These are phyloP conservation scores for Kodamaea nitidulidarum DNA, from an alignment of 805 yeast genomes.

Conservation along the genomic window DNA sequence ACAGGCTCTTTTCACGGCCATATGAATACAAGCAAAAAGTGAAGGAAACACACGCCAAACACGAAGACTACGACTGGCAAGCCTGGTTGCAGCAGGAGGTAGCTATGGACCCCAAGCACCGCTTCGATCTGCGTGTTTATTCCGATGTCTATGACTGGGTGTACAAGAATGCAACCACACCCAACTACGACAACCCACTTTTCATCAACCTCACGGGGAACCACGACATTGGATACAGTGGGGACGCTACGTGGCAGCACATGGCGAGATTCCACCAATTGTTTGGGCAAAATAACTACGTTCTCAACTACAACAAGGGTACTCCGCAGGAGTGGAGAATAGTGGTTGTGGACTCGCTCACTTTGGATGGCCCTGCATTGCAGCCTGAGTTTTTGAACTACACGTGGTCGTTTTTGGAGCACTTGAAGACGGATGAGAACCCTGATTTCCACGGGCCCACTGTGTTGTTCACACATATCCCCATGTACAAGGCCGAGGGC, in stretches of 20 bases:
- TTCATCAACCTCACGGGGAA: conserved; percentile 88
- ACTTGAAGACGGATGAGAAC: conserved; percentile 47
- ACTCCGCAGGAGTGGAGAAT: conserved; percentile 76
- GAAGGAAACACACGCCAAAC: conserved; percentile 44
- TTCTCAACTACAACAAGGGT: conserved; percentile 62
- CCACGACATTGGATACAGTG: conserved; percentile 93
- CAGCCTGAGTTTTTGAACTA: conserved; percentile 64
- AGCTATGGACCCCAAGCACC: conserved; percentile 28
- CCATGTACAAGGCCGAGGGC: conserved; percentile 78
- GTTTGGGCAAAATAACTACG: conserved; percentile 84
- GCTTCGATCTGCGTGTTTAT: conserved; percentile 40
- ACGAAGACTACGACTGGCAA: conserved; percentile 56
- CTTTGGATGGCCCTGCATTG: conserved; percentile 86
- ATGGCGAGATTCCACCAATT: conserved; percentile 68
- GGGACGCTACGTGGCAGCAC: conserved; percentile 91
- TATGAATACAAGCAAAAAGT: conserved; percentile 46
- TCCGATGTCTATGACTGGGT: conserved; percentile 68
- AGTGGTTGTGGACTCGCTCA: conserved; percentile 79
- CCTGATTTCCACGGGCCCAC: conserved; percentile 68
- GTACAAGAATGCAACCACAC: conserved; percentile 21
- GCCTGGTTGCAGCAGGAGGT: conserved; percentile 41
- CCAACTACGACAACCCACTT: conserved; percentile 52
- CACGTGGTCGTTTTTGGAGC: conserved; percentile 71
- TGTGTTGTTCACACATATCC: conserved; percentile 81
- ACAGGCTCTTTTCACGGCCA: conserved; percentile 64